These are phyloP conservation scores for Beauveria medogensis DNA, from an alignment of 2,329 filamentous ascomycete species.

Conservation along the genomic window DNA sequence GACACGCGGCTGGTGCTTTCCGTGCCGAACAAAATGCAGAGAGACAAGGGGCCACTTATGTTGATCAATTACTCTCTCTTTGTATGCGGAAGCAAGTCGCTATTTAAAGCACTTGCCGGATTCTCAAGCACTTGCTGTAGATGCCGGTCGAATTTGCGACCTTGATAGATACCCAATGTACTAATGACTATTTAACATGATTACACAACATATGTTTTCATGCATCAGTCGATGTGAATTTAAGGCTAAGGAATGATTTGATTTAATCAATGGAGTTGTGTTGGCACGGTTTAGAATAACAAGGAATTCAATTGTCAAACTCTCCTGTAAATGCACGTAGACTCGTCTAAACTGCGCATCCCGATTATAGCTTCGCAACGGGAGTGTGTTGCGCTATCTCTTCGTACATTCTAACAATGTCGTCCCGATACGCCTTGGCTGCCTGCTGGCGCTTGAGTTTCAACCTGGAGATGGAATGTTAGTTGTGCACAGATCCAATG, in stretches of 20 bases:
- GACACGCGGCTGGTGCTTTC: constrained; percentile 7
- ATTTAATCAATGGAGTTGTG: too few species aligned
- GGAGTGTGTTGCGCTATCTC: constrained; percentile 37
- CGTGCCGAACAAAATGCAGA: constrained; percentile 1
- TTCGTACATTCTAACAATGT: constrained; percentile 50
- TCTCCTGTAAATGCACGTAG: too few species aligned
- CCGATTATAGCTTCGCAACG: constrained; percentile 36
- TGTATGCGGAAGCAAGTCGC: constrained; percentile 13
- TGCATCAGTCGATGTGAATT: too few species aligned
- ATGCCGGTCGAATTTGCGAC: background rate
- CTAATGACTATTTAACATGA: background rate
- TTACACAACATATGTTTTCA: background rate
- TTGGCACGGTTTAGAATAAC: too few species aligned
- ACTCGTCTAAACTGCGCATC: background rate
- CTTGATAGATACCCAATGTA: background rate
- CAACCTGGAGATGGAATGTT: constrained; percentile 31
- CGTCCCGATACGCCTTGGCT: constrained; percentile 41
- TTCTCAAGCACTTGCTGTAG: too few species aligned
- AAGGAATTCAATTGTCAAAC: too few species aligned
- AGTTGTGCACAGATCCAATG: background rate
- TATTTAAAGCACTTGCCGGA: background rate
- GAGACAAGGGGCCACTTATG: constrained; percentile 11
- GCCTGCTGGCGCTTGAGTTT: constrained; percentile 54
- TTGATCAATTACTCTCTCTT: constrained; percentile 17
- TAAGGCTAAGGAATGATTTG: too few species aligned